phyloP scores from a whole-genome alignment of 129 eudicot genomes.

The Deinandra increscens region DNA sequence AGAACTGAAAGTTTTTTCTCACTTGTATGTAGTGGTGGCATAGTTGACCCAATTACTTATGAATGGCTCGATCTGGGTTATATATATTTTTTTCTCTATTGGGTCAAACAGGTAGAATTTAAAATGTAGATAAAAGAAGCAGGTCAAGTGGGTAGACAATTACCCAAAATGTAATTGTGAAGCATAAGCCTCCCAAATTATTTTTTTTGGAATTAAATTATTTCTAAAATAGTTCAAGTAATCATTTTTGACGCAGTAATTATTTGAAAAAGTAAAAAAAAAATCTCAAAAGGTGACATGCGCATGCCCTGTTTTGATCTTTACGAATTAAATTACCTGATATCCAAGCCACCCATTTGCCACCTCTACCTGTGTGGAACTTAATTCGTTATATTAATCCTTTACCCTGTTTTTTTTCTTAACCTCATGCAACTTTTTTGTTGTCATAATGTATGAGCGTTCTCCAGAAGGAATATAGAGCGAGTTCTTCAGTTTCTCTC shows the following conservation, averaged over 20 bases:
- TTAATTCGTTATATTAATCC: constrained; percentile 1
- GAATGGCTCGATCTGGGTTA: not conserved
- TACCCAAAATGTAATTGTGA: not conserved
- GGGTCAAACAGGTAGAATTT: not conserved
- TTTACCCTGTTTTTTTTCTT: not conserved
- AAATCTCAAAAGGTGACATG: not conserved
- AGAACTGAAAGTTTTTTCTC: not conserved
- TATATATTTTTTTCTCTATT: not conserved
- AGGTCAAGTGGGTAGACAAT: not conserved
- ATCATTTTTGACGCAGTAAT: not conserved
- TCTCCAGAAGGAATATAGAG: constrained; percentile 64
- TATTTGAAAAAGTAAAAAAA: no score
- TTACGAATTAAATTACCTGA: not conserved
- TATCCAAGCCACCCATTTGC: not conserved
- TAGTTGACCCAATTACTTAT: not conserved
- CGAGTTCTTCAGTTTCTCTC: constrained; percentile 63
- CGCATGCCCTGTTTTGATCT: not conserved
- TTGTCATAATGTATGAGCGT: constrained; percentile 11
- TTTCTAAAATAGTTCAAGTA: not conserved
- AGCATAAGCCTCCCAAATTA: not conserved
- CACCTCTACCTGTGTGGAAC: constrained; percentile 1
- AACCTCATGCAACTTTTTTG: constrained; percentile 18
- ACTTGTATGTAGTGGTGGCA: not conserved
- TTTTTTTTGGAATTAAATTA: not conserved
- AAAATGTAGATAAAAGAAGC: not conserved